Evolutionary conservation across 1,139 yeast genomes (phyloP), one percentile per base, ranked within the genome.

Genomic region (Scheffersomyces stambukii): DNA sequence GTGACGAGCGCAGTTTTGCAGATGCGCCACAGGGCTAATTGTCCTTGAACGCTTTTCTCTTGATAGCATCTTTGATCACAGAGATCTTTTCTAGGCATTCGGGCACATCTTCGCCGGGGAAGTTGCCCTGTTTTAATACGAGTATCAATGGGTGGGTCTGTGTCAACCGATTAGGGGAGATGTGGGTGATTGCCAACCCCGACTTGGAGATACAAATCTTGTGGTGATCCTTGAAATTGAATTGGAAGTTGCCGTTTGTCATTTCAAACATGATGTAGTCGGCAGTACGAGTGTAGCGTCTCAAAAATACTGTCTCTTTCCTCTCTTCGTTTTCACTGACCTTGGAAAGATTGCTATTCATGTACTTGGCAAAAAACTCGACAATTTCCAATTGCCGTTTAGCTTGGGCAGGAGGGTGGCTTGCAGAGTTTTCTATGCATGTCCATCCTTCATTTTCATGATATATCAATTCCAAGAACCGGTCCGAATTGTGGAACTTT

Each of bases 171-270:
- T 76, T 72, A 25, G 93, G 86, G 8, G 94, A 83, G 33, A 89
- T 79, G 46, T 86, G 86, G 21, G 95, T 85, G 21, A 89, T 70
- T 25, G 78, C 77, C 41, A 73, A 69, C 12, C 95, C 96, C 32
- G 75, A 67, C 43, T 80, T 80, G 25, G 91, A 81, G 24, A 89
- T 57, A 40, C 94, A 80, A 35, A 89, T 63, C 59, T 91, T 91
- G 58, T 83, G 89, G 51, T 91, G 98, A 59, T 91, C 98, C 50
- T 83, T 83, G 59, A 91, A 91, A 58, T 91, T 91, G 61, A 88
- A 88, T 57, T 91, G 98, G 58, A 83, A 77, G 27, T 86, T 81
- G 13, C 96, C 96, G 52, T 88, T 86, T 50, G 95, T 85, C 65
- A 91, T 64, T 55, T 86, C 94, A 62, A 93, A 91, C 94, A 89